Evolutionary conservation across 208 protist species (phyloP).

Genomic region (Leishmania amazonensis): DNA sequence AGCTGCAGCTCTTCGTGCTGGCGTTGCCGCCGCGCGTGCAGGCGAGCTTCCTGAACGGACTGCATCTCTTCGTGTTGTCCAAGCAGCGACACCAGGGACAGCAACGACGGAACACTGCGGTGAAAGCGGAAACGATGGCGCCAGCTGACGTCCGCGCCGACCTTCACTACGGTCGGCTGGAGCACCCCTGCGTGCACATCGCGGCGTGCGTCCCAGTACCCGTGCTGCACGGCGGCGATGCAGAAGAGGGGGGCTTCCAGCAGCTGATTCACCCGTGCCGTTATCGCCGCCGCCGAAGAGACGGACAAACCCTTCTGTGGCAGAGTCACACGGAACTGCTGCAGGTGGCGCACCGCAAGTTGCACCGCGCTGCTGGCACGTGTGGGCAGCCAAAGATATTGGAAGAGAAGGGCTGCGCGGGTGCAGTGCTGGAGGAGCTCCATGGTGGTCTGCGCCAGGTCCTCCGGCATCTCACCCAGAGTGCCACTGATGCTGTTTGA

Average conservation of each 20-base stretch:
- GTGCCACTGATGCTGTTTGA: neutral
- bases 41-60: conserved; percentile 23
- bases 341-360: conserved; percentile 26
- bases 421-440: conserved; percentile 29
- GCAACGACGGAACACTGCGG: conserved; percentile 60
- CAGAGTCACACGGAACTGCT: neutral
- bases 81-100: conserved; percentile 34
- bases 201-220: conserved; percentile 75
- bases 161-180: conserved; percentile 66
- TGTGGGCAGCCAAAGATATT: conserved; percentile 24
- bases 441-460: conserved; percentile 1
- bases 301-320: neutral
- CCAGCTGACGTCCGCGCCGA: conserved; percentile 46
- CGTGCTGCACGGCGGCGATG: conserved; percentile 48
- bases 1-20: conserved; percentile 40
- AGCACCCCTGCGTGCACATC: conserved; percentile 56
- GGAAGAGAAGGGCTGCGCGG: conserved; percentile 22
- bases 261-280: conserved; percentile 27
- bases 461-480: neutral
- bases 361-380: conserved; percentile 18
- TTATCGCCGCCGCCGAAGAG: conserved; percentile 1
- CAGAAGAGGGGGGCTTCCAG: conserved; percentile 49
- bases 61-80: conserved; percentile 69
- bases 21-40: conserved; percentile 23
- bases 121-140: conserved; percentile 47